Evolutionary conservation across 306 rosid genomes (phyloP).

Genomic region (Inga oerstediana): DNA sequence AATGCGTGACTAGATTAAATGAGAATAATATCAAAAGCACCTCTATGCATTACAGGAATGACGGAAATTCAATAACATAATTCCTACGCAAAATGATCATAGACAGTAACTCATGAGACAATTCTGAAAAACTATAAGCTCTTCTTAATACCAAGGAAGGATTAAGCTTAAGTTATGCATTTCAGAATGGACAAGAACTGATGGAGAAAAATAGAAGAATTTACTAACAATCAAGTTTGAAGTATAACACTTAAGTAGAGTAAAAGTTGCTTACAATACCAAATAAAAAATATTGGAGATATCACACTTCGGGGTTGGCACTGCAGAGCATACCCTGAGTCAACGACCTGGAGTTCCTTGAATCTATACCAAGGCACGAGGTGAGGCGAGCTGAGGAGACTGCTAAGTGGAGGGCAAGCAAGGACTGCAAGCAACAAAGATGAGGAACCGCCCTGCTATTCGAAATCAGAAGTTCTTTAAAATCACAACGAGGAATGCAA

Average conservation of each 20-base stretch:
- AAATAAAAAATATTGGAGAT: no score
- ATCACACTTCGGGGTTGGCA: conserved; percentile 97
- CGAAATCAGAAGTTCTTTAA: background rate
- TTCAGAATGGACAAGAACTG: background rate
- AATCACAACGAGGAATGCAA: background rate
- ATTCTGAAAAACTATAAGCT: background rate
- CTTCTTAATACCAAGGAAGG: background rate
- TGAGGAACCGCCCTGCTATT: conserved; percentile 32
- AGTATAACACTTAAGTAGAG: conserved; percentile 14
- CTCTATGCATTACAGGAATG: background rate
- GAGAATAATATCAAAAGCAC: background rate
- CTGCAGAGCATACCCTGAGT: conserved; percentile 91
- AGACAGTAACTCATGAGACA: background rate
- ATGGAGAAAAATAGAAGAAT: background rate
- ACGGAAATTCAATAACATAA: background rate
- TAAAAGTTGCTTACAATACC: conserved; percentile 52
- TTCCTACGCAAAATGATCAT: background rate
- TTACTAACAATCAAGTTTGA: background rate
- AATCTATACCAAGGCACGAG: conserved; percentile 85
- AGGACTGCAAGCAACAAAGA: conserved; percentile 70
- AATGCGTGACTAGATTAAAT: background rate
- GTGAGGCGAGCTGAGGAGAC: conserved; percentile 92
- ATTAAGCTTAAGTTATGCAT: background rate
- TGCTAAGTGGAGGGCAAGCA: conserved; percentile 83
- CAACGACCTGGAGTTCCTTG: conserved; percentile 40